These are phyloP conservation scores for Aspergillus sp. DNA, from an alignment of 2,329 filamentous ascomycete species.

Conservation along the genomic window DNA sequence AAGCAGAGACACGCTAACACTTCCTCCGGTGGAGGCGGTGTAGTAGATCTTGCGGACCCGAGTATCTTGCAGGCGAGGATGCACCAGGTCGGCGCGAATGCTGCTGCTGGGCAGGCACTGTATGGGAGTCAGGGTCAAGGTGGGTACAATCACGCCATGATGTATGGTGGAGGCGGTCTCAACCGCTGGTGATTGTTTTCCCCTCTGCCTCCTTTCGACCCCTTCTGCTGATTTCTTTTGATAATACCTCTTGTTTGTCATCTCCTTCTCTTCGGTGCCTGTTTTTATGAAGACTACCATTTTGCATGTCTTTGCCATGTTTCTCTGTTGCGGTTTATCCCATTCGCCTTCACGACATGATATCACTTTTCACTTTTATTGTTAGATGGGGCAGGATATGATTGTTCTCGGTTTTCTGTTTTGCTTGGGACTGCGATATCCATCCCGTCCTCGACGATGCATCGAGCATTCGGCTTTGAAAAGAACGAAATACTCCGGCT, in stretches of 20 bases:
- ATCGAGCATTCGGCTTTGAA: conserved; percentile 35
- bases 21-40: conserved; percentile 99
- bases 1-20: conserved; percentile 99
- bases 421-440: conserved; percentile 23
- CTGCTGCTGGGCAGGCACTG: conserved; percentile 74
- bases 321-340: conserved; percentile 19
- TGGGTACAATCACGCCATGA: conserved; percentile 84
- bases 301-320: conserved; percentile 23
- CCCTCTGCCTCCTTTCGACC: conserved; percentile 18
- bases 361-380: conserved; percentile 24
- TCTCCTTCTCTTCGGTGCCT: conserved; percentile 11
- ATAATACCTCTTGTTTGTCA: conserved; percentile 5
- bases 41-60: conserved; percentile 99
- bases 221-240: conserved; percentile 23
- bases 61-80: conserved; percentile 98
- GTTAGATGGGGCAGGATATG: conserved; percentile 25
- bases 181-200: conserved; percentile 61
- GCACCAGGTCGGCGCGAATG: conserved; percentile 81
- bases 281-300: conserved; percentile 22
- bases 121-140: conserved; percentile 85
- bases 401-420: conserved; percentile 16
- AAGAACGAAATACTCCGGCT: conserved; percentile 30
- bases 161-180: conserved; percentile 70
- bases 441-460: conserved; percentile 28
- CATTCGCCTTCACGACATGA: conserved; percentile 31